Conservation (phyloP, 768 basidiomycete species). For the Dictyophora rubrovolvata region DNA sequence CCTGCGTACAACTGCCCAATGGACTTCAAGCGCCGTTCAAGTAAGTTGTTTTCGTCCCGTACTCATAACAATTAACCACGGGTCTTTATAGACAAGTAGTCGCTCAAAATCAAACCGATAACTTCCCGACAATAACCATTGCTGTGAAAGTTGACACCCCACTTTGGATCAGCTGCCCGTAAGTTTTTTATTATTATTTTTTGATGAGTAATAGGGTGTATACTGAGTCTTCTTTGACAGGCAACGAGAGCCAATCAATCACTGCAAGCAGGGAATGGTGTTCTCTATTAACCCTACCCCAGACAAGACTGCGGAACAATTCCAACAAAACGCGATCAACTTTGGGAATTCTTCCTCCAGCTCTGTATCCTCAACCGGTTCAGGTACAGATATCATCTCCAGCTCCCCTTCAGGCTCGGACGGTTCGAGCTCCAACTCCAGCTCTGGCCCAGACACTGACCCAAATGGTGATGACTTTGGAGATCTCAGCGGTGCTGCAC, state of each 20-base stretch:
- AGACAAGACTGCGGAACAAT: not conserved
- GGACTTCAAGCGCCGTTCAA: too few species aligned
- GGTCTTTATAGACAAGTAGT: not conserved
- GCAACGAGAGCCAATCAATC: not conserved
- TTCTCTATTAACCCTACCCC: slow-evolving; percentile 9
- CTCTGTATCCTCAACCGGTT: not conserved
- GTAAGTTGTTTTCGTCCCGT: too few species aligned
- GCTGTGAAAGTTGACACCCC: not conserved
- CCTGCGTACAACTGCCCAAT: slow-evolving; percentile 35
- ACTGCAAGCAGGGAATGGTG: slow-evolving; percentile 10
- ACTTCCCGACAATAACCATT: not conserved
- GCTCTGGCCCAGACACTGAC: too few species aligned
- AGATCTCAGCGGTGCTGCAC: too few species aligned
- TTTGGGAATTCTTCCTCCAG: not conserved
- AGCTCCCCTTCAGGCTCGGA: too few species aligned
- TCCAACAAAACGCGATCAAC: not conserved
- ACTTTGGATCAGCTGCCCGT: not conserved
- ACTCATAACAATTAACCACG: too few species aligned
- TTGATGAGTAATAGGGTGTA: not conserved
- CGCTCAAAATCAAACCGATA: not conserved
- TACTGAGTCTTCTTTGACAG: not conserved
- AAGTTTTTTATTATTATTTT: not conserved
- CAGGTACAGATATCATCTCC: not conserved
- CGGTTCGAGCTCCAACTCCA: too few species aligned
- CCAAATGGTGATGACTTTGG: too few species aligned